Percentiles rank a stretch among this genome's conserved stretches.
Evolutionary conservation across 176 grass and related monocot species (phyloP).

Genomic region (Cenchrus fungigraminus): DNA sequence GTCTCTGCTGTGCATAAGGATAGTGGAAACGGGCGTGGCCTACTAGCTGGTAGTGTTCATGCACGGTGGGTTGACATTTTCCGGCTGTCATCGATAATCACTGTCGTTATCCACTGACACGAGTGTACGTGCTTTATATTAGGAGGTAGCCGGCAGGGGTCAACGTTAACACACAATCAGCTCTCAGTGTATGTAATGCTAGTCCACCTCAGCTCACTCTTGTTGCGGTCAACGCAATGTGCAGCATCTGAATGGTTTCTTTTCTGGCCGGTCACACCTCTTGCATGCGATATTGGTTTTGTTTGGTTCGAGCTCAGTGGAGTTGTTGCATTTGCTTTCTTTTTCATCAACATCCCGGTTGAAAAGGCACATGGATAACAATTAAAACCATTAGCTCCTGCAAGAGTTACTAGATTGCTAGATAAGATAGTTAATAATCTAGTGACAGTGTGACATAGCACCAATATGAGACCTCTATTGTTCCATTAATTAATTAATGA

Average conservation of each 20-base stretch:
- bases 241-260: background rate
- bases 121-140: background rate
- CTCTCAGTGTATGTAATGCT: background rate
- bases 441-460: conserved; percentile 14
- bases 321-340: conserved; percentile 8
- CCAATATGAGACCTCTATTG: background rate
- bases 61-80: conserved; percentile 42
- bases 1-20: background rate
- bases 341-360: background rate
- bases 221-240: conserved; percentile 11
- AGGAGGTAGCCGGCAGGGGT: background rate
- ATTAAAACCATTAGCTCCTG: background rate
- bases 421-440: conserved; percentile 36
- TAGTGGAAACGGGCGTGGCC: conserved; percentile 25
- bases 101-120: conserved; percentile 32
- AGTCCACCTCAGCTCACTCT: conserved; percentile 7
- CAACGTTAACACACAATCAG: background rate
- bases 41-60: background rate
- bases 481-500: background rate
- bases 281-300: conserved; percentile 2
- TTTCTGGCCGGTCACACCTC: background rate
- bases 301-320: conserved; percentile 25
- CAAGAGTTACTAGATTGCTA: conserved; percentile 37
- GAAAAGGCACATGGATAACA: background rate
- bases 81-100: background rate